phyloP scores from a whole-genome alignment of 2,329 filamentous ascomycete genomes.

The Penicillium sp. region DNA sequence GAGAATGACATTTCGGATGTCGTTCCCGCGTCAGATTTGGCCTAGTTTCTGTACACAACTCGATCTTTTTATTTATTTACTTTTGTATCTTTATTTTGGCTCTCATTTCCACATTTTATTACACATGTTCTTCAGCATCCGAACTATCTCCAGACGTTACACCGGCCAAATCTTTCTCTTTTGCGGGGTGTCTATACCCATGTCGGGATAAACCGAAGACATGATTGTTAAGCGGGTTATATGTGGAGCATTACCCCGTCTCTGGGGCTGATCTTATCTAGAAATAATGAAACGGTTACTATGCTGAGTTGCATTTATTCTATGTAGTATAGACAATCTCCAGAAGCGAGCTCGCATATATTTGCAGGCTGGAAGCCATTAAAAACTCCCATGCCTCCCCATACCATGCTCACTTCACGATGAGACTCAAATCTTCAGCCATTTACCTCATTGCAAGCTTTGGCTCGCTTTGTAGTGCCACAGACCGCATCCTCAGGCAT shows the following conservation, averaged over 20 bases:
- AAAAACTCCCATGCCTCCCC: no score
- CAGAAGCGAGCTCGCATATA: background rate
- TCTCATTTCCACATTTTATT: no score
- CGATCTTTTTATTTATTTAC: background rate
- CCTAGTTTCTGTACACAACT: conserved; percentile 17
- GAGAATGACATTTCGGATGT: conserved; percentile 30
- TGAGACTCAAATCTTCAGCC: background rate
- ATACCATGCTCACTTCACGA: background rate
- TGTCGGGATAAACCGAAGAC: background rate
- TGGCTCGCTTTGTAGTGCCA: background rate
- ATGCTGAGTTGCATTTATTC: no score
- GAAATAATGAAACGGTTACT: no score
- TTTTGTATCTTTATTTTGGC: background rate
- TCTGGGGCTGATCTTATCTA: no score
- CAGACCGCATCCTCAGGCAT: conserved; percentile 3
- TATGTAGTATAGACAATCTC: background rate
- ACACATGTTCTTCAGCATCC: background rate
- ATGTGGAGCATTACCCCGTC: background rate
- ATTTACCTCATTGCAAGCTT: background rate
- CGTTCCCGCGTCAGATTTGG: conserved; percentile 26
- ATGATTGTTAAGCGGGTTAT: background rate
- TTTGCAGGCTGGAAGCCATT: background rate
- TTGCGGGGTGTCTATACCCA: background rate
- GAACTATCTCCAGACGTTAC: background rate
- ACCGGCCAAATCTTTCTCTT: background rate